These are phyloP conservation scores for Canavalia ensiformis DNA, from an alignment of 306 rosid genomes.

Conservation along the genomic window DNA sequence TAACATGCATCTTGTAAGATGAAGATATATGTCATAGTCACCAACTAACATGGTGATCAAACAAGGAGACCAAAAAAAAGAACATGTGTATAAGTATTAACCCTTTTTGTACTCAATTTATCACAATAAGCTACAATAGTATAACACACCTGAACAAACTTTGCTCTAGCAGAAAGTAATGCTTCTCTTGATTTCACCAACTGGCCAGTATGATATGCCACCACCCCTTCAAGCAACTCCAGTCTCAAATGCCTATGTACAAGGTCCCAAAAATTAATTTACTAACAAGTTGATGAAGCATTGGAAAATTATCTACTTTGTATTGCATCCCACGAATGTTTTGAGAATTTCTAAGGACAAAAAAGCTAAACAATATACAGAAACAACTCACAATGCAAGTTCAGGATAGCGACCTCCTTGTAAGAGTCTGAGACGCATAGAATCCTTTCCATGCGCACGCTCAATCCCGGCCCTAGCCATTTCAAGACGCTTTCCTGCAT, in stretches of 20 bases:
- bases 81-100: slow-evolving; percentile 1
- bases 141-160: slow-evolving; percentile 67
- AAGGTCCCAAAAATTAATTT: slow-evolving; percentile 35
- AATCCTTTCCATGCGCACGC: slow-evolving; percentile 88
- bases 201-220: slow-evolving; percentile 84
- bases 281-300: slow-evolving; percentile 1
- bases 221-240: slow-evolving; percentile 94
- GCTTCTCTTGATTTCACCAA: slow-evolving; percentile 71
- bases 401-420: slow-evolving; percentile 88
- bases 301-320: slow-evolving; percentile 35
- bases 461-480: slow-evolving; percentile 79
- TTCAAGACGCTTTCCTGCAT: slow-evolving; percentile 86
- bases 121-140: slow-evolving; percentile 7
- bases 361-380: background rate
- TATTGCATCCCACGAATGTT: slow-evolving; percentile 5
- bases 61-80: slow-evolving; percentile 20
- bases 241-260: slow-evolving; percentile 76
- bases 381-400: slow-evolving; percentile 81
- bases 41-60: slow-evolving; percentile 3
- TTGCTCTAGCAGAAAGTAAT: slow-evolving; percentile 70
- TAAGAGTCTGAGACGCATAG: slow-evolving; percentile 74
- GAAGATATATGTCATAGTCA: background rate
- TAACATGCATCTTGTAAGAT: slow-evolving; percentile 1
- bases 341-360: background rate
- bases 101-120: slow-evolving; percentile 1